Base-by-base conservation (phyloP, 1,284 basidiomycete species). In the Ceratobasidium sp. region DNA sequence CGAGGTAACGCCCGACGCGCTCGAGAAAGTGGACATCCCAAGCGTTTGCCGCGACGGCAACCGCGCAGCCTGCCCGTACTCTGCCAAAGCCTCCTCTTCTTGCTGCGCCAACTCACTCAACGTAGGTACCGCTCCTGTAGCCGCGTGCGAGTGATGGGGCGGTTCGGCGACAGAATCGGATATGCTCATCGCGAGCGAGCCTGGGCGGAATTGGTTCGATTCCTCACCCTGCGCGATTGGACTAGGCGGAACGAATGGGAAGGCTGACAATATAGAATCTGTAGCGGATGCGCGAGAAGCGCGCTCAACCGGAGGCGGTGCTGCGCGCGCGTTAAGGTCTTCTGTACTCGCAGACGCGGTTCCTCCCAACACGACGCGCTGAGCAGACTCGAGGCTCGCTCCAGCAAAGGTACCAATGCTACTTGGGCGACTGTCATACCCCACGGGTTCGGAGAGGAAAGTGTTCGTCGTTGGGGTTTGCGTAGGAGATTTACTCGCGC, bases 171-270 rank as follows among this genome's bases (percentile, higher is more conserved):
- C 41, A 6, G 50, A 50, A 47, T 51, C 73, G 44, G 41, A 56
- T 53, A 57, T 76, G 62, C 66, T 76, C 76, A 76, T 64, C 29
- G 74, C 51, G 67, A 64, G 29, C 74, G 59, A 41, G 47, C 59
- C 51, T 48, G 75, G 75, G 27, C 81, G 82, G 78, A 87, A 87
- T 33, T 67, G 87, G 84, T 22, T 15, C 76, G 90, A 88, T 80
- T 90, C 87, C 41, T 82, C 86, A 44, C 91, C 84, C 22, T 91
- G 92, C 22, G 91, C 93, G 76, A 94, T 93, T 6, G 93, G 93
- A 3, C 91, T 93, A 0, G 93, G 93, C 27, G 93, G 93, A 8
- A 94, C 92, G 80, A 94, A 94, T 53, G 92, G 92, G 86, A 94
- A 94, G 29, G 88, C 90, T 82, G 93, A 92, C 27, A 94, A 85